phyloP scores from a whole-genome alignment of 2,329 filamentous ascomycete genomes.

The Tolypocladium endophyticum region DNA sequence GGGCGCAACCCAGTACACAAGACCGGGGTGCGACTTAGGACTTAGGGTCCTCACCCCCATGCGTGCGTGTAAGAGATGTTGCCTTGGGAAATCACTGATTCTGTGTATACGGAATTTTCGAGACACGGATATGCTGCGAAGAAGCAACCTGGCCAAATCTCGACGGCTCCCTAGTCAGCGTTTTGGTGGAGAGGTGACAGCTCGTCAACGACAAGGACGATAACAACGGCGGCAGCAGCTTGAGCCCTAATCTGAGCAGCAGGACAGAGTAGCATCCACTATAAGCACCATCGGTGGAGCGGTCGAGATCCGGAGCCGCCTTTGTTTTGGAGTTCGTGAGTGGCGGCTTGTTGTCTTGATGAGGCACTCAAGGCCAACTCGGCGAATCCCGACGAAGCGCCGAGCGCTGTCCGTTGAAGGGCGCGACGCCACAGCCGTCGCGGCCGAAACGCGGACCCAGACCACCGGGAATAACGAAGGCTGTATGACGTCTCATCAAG shows the following conservation, averaged over 20 bases:
- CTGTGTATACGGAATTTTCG: neutral
- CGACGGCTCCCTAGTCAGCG: neutral
- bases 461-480: neutral
- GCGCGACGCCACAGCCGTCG: neutral
- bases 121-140: neutral
- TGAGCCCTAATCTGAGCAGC: neutral
- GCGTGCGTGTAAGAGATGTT: neutral
- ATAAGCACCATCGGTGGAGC: neutral
- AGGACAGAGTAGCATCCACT: neutral
- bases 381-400: neutral
- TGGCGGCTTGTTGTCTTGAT: neutral
- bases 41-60: neutral
- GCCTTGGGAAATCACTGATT: neutral
- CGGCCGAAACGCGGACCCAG: neutral
- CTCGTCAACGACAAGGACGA: too few relatives aligned
- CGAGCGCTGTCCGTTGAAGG: neutral
- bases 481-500: neutral
- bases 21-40: neutral
- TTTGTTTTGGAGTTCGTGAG: neutral
- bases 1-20: neutral
- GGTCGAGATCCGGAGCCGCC: neutral
- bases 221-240: neutral
- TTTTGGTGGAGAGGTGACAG: neutral
- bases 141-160: too few relatives aligned
- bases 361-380: neutral